Conservation (phyloP, 306 rosid genomes). For the Arachis stenosperma region DNA sequence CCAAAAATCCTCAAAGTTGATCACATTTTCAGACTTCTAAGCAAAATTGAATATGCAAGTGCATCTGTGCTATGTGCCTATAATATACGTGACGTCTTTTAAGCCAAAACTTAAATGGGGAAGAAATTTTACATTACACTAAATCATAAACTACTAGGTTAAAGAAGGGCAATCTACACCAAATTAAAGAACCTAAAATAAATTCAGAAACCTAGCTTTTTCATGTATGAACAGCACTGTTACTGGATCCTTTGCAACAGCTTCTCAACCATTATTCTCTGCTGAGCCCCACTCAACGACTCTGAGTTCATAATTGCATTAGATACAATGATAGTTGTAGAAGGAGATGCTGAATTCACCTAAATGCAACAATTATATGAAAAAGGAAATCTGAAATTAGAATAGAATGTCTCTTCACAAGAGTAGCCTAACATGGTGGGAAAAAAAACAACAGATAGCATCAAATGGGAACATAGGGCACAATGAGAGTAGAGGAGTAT, state of each 20-base stretch:
- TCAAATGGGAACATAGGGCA: constrained; percentile 12
- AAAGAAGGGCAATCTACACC: too few relatives aligned
- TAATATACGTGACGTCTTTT: too few relatives aligned
- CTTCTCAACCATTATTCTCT: constrained; percentile 88
- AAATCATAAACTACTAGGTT: too few relatives aligned
- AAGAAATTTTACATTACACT: too few relatives aligned
- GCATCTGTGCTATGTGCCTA: too few relatives aligned
- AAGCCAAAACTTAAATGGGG: too few relatives aligned
- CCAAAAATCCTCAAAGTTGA: too few relatives aligned
- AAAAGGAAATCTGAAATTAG: constrained; percentile 15
- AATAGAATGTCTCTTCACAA: constrained; percentile 12
- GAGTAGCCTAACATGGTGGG: constrained; percentile 8
- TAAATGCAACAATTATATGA: constrained; percentile 33
- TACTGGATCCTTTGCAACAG: constrained; percentile 65
- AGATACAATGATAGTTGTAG: constrained; percentile 59
- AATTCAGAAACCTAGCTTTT: neutral
- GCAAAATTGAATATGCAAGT: too few relatives aligned
- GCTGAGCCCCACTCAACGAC: constrained; percentile 74
- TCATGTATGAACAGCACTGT: constrained; percentile 41
- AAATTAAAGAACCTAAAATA: neutral
- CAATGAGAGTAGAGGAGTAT: constrained; percentile 11
- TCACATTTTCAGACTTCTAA: too few relatives aligned
- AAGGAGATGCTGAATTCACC: constrained; percentile 79
- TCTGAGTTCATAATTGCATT: constrained; percentile 81
- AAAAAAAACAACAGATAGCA: constrained; percentile 25